Conservation (phyloP, 108 stramenopile genomes). For the Cyclostephanos tholiformis region DNA sequence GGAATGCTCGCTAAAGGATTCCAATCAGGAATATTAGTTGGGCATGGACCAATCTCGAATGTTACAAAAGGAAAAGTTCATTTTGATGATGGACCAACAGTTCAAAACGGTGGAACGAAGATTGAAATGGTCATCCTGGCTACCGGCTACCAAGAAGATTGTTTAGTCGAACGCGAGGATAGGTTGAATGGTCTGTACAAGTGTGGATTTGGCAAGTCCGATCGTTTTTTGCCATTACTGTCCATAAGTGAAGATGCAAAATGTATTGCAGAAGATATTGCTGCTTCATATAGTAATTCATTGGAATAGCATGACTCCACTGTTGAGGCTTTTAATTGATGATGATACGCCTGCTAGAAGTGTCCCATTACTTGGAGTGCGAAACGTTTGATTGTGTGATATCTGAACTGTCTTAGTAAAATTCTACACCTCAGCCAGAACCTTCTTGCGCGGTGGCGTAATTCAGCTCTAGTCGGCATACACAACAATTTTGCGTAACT, state of each 20-base stretch:
- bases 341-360: no score
- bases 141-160: slow-evolving; percentile 50
- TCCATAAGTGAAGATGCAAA: slow-evolving; percentile 53
- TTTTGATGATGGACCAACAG: slow-evolving; percentile 29
- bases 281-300: slow-evolving; percentile 1
- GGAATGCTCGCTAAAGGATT: slow-evolving; percentile 50
- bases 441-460: no score
- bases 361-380: no score
- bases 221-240: slow-evolving; percentile 50
- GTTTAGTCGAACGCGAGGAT: slow-evolving; percentile 50
- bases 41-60: slow-evolving; percentile 49
- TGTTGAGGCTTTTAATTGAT: no score
- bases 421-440: no score
- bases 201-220: slow-evolving; percentile 52
- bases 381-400: no score
- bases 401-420: no score
- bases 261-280: slow-evolving; percentile 21
- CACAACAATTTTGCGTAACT: no score
- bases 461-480: no score
- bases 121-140: slow-evolving; percentile 61
- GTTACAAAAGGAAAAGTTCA: slow-evolving; percentile 22
- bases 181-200: slow-evolving; percentile 57
- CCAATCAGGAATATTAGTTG: slow-evolving; percentile 44
- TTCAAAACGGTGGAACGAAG: background rate
- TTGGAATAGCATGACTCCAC: background rate